Evolutionary conservation across 805 yeast species (phyloP).

Genomic region (Starmera dryadoides): DNA sequence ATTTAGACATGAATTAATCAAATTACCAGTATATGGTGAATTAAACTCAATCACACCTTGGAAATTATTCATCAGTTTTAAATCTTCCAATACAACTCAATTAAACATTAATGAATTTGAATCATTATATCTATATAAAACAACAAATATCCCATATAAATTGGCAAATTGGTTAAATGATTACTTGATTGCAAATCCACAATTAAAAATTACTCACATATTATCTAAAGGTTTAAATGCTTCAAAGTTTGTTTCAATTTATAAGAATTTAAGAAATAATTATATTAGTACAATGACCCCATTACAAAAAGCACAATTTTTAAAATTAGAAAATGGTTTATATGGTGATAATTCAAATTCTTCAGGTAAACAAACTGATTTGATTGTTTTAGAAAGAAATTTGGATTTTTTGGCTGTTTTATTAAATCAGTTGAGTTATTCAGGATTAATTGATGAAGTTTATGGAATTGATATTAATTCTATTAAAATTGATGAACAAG

Average conservation of each 20-base stretch:
- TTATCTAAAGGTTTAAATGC: conserved; percentile 55
- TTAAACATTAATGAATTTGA: conserved; percentile 12
- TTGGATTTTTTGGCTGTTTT: conserved; percentile 67
- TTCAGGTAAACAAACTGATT: conserved; percentile 50
- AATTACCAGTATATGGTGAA: conserved; percentile 12
- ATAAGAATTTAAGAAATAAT: conserved; percentile 22
- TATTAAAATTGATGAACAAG: conserved; percentile 18
- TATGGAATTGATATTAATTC: conserved; percentile 41
- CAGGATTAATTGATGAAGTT: conserved; percentile 75
- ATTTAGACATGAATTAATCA: conserved; percentile 26
- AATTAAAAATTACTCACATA: conserved; percentile 40
- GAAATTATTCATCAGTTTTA: conserved; percentile 9
- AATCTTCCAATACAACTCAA: conserved; percentile 1
- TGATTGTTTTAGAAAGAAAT: conserved; percentile 73
- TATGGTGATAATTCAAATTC: conserved; percentile 29
- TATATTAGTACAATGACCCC: conserved; percentile 27
- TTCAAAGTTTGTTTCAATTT: conserved; percentile 36
- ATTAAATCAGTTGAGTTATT: conserved; percentile 71
- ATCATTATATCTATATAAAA: conserved; percentile 32
- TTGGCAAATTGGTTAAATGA: conserved; percentile 34
- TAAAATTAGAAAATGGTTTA: conserved; percentile 18
- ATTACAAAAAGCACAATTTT: conserved; percentile 22
- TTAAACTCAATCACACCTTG: conserved; percentile 8
- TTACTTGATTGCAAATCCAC: conserved; percentile 35
- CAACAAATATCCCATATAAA: conserved; percentile 21